phyloP scores from a whole-genome alignment of 1,284 basidiomycete species.

The Schizophyllum amplum region DNA sequence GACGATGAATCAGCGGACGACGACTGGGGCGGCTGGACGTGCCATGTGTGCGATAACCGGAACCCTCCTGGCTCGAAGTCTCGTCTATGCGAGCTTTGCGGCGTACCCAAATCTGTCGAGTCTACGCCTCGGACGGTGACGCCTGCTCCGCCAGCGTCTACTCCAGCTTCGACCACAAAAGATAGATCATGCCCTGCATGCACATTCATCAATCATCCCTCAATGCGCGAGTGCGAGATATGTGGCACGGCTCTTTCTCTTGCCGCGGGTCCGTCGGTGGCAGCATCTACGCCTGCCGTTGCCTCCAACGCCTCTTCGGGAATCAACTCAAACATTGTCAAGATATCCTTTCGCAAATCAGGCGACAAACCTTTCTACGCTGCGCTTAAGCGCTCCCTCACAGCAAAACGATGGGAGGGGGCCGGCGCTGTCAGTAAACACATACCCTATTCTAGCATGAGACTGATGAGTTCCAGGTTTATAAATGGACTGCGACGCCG shows the following conservation, averaged over 20 bases:
- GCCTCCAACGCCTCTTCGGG: conserved; percentile 50
- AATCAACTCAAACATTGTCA: conserved; percentile 50
- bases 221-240: conserved; percentile 77
- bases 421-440: conserved; percentile 22
- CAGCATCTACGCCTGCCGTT: conserved; percentile 35
- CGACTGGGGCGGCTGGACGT: conserved; percentile 64
- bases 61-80: conserved; percentile 54
- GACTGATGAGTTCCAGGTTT: conserved; percentile 12
- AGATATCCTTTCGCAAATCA: conserved; percentile 86
- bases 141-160: background rate
- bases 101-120: conserved; percentile 39
- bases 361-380: conserved; percentile 85
- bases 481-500: conserved; percentile 8
- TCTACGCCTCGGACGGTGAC: background rate
- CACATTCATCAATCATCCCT: conserved; percentile 87
- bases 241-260: conserved; percentile 64
- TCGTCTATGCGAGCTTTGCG: conserved; percentile 69
- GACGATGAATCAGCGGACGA: conserved; percentile 18
- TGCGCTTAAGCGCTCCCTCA: conserved; percentile 68
- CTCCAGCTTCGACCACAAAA: conserved; percentile 4
- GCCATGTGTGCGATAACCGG: conserved; percentile 76
- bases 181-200: conserved; percentile 74
- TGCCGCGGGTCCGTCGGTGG: conserved; percentile 12
- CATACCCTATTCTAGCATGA: background rate
- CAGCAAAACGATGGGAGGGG: conserved; percentile 77